Base-by-base conservation (phyloP, 148 eudicot species). In the Amaranthus hypochondriacus region DNA sequence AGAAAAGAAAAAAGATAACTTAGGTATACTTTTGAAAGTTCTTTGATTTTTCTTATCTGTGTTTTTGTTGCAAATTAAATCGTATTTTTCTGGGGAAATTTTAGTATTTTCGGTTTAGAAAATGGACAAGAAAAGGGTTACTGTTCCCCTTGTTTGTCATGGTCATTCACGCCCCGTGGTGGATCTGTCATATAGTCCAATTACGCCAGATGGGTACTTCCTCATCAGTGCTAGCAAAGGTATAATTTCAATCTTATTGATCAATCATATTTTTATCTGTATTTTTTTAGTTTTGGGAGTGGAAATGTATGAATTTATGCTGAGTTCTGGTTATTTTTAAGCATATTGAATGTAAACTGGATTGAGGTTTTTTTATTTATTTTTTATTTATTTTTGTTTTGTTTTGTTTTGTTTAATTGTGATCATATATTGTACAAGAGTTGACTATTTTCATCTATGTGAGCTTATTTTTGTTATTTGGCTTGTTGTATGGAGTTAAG, bases 141-240 rank as follows among this genome's bases (percentile, higher is more conserved):
- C 86, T 14, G 89, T 91, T 46, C 91, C 95, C 14, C 84, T 92
- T 5, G 97, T 92, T 2, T 92, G 97, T 77, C 97, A 92, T 73
- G 97, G 97, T 48, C 97, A 92, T 81, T 92, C 97, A 56, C 85
- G 97, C 7, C 97, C 94, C 0, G 97, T 92, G 49, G 97, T 92
- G 21, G 97, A 92, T 86, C 84, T 92, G 83, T 89, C 83, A 78
- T 89, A 92, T 74, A 92, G 97, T 77, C 97, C 97, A 1, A 56
- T 89, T 59, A 92, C 94, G 9, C 94, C 92, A 0, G 94, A 92
- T 81, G 94, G 94, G 4, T 92, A 60, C 77, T 92, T 92, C 62
- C 87, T 92, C 77, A 85, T 92, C 71, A 92, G 97, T 83, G 94
- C 97, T 58, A 92, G 97, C 85, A 89, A 92, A 73, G 97, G 97